Evolutionary conservation across 495 filamentous ascomycete species (phyloP), one percentile per base, ranked within the genome.

Genomic region (Penicillium coprophilum): DNA sequence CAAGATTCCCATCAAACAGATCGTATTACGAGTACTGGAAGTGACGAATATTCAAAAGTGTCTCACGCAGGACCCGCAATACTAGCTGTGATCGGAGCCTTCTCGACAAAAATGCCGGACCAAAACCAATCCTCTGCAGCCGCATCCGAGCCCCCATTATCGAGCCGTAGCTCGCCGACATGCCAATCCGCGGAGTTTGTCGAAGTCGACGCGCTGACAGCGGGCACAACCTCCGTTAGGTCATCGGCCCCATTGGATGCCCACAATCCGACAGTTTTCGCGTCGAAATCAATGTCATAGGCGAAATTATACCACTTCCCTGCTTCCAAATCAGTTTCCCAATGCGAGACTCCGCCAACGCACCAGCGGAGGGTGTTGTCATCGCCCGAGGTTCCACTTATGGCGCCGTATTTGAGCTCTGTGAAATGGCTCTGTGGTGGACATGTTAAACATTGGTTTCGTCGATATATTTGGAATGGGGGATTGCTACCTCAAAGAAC

Each of bases 121-220:
- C 87, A 90, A 65, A 81, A 89, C 78, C 83, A 89, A 65, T 90
- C 86, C 77, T 90, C 81, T 4, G 69, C 64, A 1, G 62, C 67
- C 6, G 52, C 15, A 7, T 82, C 80, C 43, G 76, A 76, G 15
- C 81, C 80, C 12, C 73, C 76, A 53, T 83, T 77, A 17, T 86
- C 82, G 43, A 90, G 77, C 58, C 88, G 79, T 36, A 90, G 73
- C 49, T 89, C 78, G 43, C 88, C 88, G 10, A 91, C 68, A 69
- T 91, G 87, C 87, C 86, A 91, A 66, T 90, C 87, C 2, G 73
- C 77, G 51, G 85, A 87, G 66, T 89, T 89, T 13, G 83, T 87
- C 11, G 79, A 84, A 6, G 85, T 79, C 23, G 77, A 81, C 0
- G 79, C 80, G 44, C 69, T 72, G 20, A 87, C 81, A 1, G 84